Evolutionary conservation across 768 basidiomycete species (phyloP).

Genomic region (Agrocybe chaxingu): DNA sequence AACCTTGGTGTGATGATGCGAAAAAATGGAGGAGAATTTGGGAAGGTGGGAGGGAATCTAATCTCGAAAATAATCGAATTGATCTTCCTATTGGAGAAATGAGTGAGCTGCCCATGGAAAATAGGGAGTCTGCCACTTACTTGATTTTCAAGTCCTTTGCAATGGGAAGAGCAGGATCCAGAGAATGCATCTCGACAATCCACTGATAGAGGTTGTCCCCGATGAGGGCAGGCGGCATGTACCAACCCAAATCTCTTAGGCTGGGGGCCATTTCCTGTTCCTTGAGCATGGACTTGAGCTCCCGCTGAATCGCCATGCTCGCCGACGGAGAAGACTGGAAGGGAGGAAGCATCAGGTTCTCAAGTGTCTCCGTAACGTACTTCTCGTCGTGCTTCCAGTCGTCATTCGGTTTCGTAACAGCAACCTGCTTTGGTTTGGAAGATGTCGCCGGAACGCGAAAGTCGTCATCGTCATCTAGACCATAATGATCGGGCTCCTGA

Average conservation of each 20-base stretch:
- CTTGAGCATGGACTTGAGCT: constrained; percentile 58
- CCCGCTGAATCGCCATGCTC: constrained; percentile 55
- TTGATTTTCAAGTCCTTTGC: constrained; percentile 54
- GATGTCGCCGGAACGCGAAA: constrained; percentile 18
- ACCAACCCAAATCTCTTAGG: constrained; percentile 64
- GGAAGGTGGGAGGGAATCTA: constrained; percentile 63
- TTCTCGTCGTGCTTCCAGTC: constrained; percentile 55
- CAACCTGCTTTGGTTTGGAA: constrained; percentile 14
- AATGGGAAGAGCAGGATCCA: constrained; percentile 58
- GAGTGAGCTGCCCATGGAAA: background rate
- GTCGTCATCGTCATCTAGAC: constrained; percentile 29
- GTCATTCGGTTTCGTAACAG: constrained; percentile 25
- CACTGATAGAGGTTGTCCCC: constrained; percentile 70
- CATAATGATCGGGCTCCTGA: constrained; percentile 17
- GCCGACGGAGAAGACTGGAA: constrained; percentile 50
- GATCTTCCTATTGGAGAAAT: constrained; percentile 36
- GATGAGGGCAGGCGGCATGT: constrained; percentile 62
- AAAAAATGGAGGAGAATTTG: constrained; percentile 73
- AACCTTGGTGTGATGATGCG: constrained; percentile 73
- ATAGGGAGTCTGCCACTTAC: constrained; percentile 25
- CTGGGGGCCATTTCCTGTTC: constrained; percentile 48
- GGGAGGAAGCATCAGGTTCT: constrained; percentile 59
- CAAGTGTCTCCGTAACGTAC: constrained; percentile 43
- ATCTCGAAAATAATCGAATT: constrained; percentile 73
- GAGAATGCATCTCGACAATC: constrained; percentile 72